Evolutionary conservation across 2,329 filamentous ascomycete genomes (phyloP).

Genomic region (Neofusicoccum kwambonambiense): DNA sequence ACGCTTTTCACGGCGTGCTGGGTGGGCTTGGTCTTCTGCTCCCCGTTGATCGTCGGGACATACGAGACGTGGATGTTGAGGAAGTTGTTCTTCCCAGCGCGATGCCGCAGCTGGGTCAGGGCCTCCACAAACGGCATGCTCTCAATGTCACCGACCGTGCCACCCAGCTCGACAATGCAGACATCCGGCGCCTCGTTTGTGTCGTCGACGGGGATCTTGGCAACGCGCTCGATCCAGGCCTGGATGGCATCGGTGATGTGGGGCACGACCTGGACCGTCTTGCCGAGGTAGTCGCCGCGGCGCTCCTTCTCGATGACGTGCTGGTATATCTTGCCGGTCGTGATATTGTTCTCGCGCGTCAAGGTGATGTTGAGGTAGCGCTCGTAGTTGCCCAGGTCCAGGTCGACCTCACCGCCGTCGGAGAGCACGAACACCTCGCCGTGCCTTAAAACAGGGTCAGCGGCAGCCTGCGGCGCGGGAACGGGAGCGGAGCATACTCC

Average conservation of each 20-base stretch:
- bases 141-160: constrained; percentile 79
- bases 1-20: constrained; percentile 85
- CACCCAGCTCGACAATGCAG: constrained; percentile 76
- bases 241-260: constrained; percentile 91
- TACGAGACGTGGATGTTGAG: constrained; percentile 86
- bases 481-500: constrained; percentile 46
- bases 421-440: constrained; percentile 88
- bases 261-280: constrained; percentile 87
- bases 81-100: constrained; percentile 76
- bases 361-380: constrained; percentile 80
- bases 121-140: constrained; percentile 86
- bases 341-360: constrained; percentile 89
- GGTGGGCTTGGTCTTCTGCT: constrained; percentile 97
- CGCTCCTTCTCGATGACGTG: constrained; percentile 77
- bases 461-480: background rate
- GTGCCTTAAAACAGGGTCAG: constrained; percentile 50
- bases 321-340: constrained; percentile 93
- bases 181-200: constrained; percentile 81
- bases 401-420: constrained; percentile 75
- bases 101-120: constrained; percentile 72
- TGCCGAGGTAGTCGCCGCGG: constrained; percentile 77
- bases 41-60: constrained; percentile 71
- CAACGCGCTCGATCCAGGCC: constrained; percentile 86
- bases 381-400: constrained; percentile 75
- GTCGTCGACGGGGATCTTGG: constrained; percentile 81